Evolutionary conservation across 1,284 basidiomycete species (phyloP).

Genomic region (Melampsora larici-populina): DNA sequence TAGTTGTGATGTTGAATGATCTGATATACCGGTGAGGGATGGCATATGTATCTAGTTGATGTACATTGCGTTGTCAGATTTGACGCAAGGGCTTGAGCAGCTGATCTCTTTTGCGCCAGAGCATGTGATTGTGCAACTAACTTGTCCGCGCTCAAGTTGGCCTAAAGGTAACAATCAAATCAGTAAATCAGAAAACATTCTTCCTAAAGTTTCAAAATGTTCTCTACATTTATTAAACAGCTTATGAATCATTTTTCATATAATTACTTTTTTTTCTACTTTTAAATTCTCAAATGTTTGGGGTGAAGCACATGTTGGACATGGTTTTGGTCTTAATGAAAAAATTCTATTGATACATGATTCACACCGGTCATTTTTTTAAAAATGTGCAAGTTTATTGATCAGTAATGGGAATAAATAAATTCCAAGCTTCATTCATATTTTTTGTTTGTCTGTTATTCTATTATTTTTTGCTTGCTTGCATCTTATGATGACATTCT

Average conservation of each 20-base stretch:
- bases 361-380: slow-evolving; percentile 73
- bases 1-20: neutral
- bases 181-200: neutral
- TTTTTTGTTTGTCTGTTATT: neutral
- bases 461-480: slow-evolving; percentile 49
- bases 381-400: slow-evolving; percentile 39
- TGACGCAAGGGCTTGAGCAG: slow-evolving; percentile 14
- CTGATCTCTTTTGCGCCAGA: slow-evolving; percentile 25
- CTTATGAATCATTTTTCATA: slow-evolving; percentile 83
- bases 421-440: neutral
- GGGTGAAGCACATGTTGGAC: slow-evolving; percentile 89
- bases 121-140: slow-evolving; percentile 21
- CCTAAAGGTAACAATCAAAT: slow-evolving; percentile 6
- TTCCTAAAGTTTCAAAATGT: slow-evolving; percentile 77
- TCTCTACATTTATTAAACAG: slow-evolving; percentile 85
- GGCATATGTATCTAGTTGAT: slow-evolving; percentile 13
- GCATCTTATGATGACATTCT: slow-evolving; percentile 98
- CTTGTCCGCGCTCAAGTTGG: slow-evolving; percentile 27
- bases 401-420: no score
- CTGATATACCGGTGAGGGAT: slow-evolving; percentile 17
- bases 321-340: slow-evolving; percentile 90
- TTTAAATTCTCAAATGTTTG: slow-evolving; percentile 95
- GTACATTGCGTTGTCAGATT: slow-evolving; percentile 22
- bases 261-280: slow-evolving; percentile 93
- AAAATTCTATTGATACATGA: slow-evolving; percentile 96